Evolutionary conservation across 257 asterid species (phyloP).

Genomic region (Nemophila menziesii): DNA sequence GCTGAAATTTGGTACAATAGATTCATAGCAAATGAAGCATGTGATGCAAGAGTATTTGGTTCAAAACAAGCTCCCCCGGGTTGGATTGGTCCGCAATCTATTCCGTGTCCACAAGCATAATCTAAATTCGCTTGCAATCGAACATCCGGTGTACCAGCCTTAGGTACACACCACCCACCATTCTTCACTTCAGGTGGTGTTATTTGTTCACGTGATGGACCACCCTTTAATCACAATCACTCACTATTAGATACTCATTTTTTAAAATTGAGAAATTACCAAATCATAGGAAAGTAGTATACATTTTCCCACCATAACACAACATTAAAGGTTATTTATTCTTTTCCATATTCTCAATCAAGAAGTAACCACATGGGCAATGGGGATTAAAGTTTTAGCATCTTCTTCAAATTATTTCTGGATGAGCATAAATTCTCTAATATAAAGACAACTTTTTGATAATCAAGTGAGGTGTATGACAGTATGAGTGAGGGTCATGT

Average conservation of each 20-base stretch:
- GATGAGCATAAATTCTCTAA: neutral
- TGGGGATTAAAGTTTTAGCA: too few relatives aligned
- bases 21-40: slow-evolving; percentile 61
- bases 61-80: slow-evolving; percentile 62
- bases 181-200: slow-evolving; percentile 15
- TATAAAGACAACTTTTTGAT: neutral
- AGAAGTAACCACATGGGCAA: too few relatives aligned
- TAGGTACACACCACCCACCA: slow-evolving; percentile 38
- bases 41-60: slow-evolving; percentile 34
- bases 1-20: slow-evolving; percentile 29
- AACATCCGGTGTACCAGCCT: slow-evolving; percentile 25
- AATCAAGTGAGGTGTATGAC: neutral
- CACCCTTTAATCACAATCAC: slow-evolving; percentile 9
- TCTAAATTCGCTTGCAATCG: slow-evolving; percentile 44
- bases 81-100: slow-evolving; percentile 48
- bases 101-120: slow-evolving; percentile 44
- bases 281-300: too few relatives aligned
- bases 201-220: slow-evolving; percentile 15
- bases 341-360: too few relatives aligned
- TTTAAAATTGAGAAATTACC: too few relatives aligned
- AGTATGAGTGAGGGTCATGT: neutral
- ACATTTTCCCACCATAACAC: neutral
- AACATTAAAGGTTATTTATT: too few relatives aligned
- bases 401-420: too few relatives aligned
- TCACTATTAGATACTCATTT: slow-evolving; percentile 1